phyloP scores from a whole-genome alignment of 2,329 filamentous ascomycete genomes.

The Colletotrichum brevisporum region DNA sequence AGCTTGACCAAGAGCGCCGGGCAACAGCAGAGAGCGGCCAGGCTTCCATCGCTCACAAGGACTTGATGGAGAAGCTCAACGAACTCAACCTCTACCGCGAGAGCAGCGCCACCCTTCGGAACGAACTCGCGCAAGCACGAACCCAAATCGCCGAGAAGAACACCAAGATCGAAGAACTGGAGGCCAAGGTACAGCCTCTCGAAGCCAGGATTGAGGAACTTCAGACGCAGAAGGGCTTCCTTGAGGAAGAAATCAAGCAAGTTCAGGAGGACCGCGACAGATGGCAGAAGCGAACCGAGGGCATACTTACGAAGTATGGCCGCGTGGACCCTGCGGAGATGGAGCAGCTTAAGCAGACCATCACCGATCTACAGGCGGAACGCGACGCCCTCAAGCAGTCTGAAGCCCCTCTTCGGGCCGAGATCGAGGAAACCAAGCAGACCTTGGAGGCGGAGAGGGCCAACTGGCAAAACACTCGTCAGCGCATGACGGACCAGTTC shows the following conservation, averaged over 20 bases:
- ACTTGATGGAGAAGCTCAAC: constrained; percentile 94
- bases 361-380: constrained; percentile 76
- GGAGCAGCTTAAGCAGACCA: constrained; percentile 86
- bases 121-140: constrained; percentile 85
- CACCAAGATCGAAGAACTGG: constrained; percentile 80
- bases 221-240: constrained; percentile 83
- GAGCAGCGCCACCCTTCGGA: constrained; percentile 91
- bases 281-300: constrained; percentile 96
- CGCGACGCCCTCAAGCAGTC: constrained; percentile 68
- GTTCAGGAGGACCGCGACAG: constrained; percentile 92
- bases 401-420: constrained; percentile 66
- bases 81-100: constrained; percentile 97
- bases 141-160: constrained; percentile 82
- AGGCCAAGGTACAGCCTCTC: constrained; percentile 83
- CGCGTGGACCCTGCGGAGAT: constrained; percentile 94
- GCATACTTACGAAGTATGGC: constrained; percentile 96
- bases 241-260: constrained; percentile 89
- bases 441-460: constrained; percentile 68
- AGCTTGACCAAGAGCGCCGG: constrained; percentile 90
- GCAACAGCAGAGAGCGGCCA: constrained; percentile 80
- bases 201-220: constrained; percentile 85
- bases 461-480: constrained; percentile 66
- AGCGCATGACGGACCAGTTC: constrained; percentile 72
- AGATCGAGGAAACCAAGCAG: constrained; percentile 66
- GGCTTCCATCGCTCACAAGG: constrained; percentile 84